Evolutionary conservation across 257 asterid genomes (phyloP), one percentile per base, ranked within the genome.

Genomic region (Cynanchum wilfordii): DNA sequence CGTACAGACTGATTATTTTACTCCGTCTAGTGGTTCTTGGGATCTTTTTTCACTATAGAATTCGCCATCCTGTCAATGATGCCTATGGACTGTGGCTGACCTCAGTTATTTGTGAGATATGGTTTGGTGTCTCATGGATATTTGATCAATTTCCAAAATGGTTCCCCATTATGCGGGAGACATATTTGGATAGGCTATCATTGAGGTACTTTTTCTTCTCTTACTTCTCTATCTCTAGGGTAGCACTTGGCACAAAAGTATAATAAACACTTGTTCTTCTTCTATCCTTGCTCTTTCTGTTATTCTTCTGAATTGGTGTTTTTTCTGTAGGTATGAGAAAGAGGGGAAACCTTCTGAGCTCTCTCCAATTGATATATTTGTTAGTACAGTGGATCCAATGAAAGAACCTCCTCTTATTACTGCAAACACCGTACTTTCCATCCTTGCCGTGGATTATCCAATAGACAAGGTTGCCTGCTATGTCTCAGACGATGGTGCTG

Each of bases 401-500:
- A 93, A 93, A 79, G 98, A 93, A 73, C 98, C 98, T 68, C 98
- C 98, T 22, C 98, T 93, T 72, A 93, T 93, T 74, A 93, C 98
- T 24, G 98, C 98, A 66, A 93, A 90, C 78, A 93, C 98, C 0
- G 98, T 93, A 74, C 96, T 93, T 56, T 93, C 98, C 76, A 93
- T 93, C 62, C 97, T 93, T 66, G 94, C 98, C 24, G 93, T 84
- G 77, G 98, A 93, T 79, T 93, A 93, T 84, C 97, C 98, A 16
- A 77, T 93, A 30, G 97, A 93, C 80, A 93, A 89, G 75, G 97
- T 93, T 69, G 85, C 96, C 7, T 93, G 98, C 86, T 93, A 93
- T 69, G 98, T 93, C 60, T 93, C 98, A 33, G 98, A 93, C 38
- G 98, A 93, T 81, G 98, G 98, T 82, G 98, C 98, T 62, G 98